These are phyloP conservation scores for Rhizophora mangle DNA, from an alignment of 345 rosid genomes.

Conservation along the genomic window DNA sequence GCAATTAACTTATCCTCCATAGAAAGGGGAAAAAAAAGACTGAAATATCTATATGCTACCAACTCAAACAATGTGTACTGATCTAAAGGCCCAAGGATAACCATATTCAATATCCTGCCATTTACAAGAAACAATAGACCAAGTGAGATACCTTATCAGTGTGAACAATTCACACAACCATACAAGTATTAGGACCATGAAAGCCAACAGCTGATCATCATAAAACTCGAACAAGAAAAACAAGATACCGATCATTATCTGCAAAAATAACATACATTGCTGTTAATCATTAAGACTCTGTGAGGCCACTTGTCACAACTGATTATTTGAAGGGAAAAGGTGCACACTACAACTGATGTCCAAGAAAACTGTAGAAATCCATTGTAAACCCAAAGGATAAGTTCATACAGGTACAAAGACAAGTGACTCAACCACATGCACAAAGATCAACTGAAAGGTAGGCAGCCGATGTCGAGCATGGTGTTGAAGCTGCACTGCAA, in stretches of 20 bases:
- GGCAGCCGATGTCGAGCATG: conserved; percentile 97
- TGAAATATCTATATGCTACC: background rate
- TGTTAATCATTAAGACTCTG: conserved; percentile 6
- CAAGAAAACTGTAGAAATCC: background rate
- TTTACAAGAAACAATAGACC: background rate
- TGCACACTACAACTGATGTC: background rate
- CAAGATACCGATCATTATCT: conserved; percentile 98
- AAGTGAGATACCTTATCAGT: conserved; percentile 68
- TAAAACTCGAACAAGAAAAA: conserved; percentile 97
- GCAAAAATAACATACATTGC: conserved; percentile 34
- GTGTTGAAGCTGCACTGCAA: conserved; percentile 99
- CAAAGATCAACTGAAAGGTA: conserved; percentile 96
- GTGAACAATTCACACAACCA: conserved; percentile 98
- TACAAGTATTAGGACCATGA: conserved; percentile 95
- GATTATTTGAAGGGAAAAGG: background rate
- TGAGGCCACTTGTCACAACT: background rate
- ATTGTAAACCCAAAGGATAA: background rate
- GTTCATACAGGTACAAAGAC: conserved; percentile 91
- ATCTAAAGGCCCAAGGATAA: background rate
- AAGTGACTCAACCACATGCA: conserved; percentile 93
- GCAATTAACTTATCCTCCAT: background rate
- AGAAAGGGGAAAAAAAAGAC: too few species aligned
- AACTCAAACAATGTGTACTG: background rate
- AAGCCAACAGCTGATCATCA: conserved; percentile 97
- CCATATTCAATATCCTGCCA: background rate